Evolutionary conservation across 106 monocot species (phyloP).

Genomic region (Allium fistulosum): DNA sequence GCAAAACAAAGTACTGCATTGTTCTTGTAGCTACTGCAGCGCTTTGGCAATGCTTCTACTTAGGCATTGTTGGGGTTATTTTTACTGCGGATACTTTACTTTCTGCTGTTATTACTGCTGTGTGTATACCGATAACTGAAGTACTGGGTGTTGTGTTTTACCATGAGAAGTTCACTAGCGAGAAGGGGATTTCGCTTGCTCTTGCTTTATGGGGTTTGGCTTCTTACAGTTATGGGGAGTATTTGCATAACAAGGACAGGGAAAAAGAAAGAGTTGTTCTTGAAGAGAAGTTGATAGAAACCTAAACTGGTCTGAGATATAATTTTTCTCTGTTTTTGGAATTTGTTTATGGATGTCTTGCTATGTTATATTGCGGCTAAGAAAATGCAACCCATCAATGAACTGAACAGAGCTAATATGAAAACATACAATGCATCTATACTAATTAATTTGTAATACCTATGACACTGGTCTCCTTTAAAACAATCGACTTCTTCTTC

Average conservation of each 20-base stretch:
- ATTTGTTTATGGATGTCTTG: no score
- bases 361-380: no score
- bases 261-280: conserved; percentile 1
- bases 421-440: no score
- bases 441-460: no score
- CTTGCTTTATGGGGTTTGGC: conserved; percentile 48
- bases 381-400: no score
- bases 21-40: conserved; percentile 29
- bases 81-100: conserved; percentile 54
- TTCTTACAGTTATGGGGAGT: conserved; percentile 57
- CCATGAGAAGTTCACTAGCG: conserved; percentile 37
- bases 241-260: conserved; percentile 7
- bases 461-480: no score
- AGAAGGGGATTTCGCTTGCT: conserved; percentile 44
- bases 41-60: conserved; percentile 51
- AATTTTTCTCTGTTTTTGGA: no score
- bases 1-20: conserved; percentile 48
- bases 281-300: no score
- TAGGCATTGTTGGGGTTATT: conserved; percentile 57
- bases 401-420: no score
- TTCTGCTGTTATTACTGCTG: conserved; percentile 44
- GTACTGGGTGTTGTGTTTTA: conserved; percentile 35
- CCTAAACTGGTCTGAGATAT: no score
- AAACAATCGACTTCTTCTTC: not conserved
- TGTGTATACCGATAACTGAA: conserved; percentile 47